Conservation (phyloP, 768 basidiomycete species). For the Termitomyces sp. region DNA sequence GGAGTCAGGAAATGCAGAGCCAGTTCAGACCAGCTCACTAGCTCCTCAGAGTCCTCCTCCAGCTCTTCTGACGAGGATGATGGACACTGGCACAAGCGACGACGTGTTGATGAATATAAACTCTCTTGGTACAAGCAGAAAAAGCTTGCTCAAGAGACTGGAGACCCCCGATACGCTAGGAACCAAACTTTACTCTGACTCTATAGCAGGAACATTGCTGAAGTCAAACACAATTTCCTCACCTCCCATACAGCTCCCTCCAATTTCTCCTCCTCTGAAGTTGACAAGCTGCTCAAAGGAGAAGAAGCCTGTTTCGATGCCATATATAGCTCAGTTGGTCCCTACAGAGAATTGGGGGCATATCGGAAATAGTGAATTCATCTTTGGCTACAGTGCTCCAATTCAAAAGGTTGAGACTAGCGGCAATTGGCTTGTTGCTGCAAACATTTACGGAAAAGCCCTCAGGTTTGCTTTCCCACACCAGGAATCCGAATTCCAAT, state of each 20-base stretch:
- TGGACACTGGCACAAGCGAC: too few relatives aligned
- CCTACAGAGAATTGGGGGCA: constrained; percentile 14
- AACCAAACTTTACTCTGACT: background rate
- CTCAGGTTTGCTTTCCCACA: constrained; percentile 22
- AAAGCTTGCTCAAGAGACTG: too few relatives aligned
- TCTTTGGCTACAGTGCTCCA: constrained; percentile 12
- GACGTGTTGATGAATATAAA: too few relatives aligned
- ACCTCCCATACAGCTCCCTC: too few relatives aligned
- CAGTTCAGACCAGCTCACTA: too few relatives aligned
- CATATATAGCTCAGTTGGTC: constrained; percentile 11
- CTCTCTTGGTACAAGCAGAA: too few relatives aligned
- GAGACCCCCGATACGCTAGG: background rate
- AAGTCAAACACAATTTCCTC: constrained; percentile 12
- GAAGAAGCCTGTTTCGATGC: too few relatives aligned
- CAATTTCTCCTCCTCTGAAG: too few relatives aligned
- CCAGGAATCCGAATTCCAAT: constrained; percentile 16
- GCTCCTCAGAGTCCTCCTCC: too few relatives aligned
- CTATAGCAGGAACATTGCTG: background rate
- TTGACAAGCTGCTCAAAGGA: too few relatives aligned
- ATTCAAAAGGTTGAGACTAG: constrained; percentile 11
- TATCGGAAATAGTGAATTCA: constrained; percentile 15
- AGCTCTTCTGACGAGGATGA: too few relatives aligned
- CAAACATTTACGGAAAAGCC: constrained; percentile 12
- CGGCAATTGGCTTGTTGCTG: constrained; percentile 23
- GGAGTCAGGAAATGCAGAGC: too few relatives aligned